Evolutionary conservation across 2,329 filamentous ascomycete species (phyloP).

Genomic region (Macrophomina phaseolina): DNA sequence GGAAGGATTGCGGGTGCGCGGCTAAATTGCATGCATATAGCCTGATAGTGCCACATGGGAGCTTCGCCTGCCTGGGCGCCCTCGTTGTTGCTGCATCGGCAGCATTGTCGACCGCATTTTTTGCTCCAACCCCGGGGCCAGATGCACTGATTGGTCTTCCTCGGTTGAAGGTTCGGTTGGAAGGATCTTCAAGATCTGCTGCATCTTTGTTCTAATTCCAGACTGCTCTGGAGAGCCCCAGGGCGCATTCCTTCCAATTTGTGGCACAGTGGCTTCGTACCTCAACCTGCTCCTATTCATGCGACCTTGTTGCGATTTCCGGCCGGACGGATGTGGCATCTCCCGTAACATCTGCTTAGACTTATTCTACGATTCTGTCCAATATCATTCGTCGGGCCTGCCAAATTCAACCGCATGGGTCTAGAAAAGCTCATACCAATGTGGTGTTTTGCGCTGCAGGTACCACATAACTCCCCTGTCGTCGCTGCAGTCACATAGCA

Average conservation of each 20-base stretch:
- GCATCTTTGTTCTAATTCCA: neutral
- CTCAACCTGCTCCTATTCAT: neutral
- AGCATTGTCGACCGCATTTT: neutral
- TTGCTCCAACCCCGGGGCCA: neutral
- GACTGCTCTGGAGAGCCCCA: neutral
- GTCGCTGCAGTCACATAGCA: neutral
- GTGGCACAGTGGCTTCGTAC: neutral
- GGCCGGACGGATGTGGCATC: neutral
- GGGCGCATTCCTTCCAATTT: neutral
- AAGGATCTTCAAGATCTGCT: conserved; percentile 7
- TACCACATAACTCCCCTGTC: neutral
- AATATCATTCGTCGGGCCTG: neutral
- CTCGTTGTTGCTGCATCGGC: conserved; percentile 3
- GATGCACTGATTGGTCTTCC: neutral
- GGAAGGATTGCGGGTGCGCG: conserved; percentile 22
- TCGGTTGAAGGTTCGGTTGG: neutral
- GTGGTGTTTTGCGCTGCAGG: conserved; percentile 2
- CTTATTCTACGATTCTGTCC: neutral
- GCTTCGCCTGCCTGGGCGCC: neutral
- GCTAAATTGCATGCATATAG: conserved; percentile 20
- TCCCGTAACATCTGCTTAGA: neutral
- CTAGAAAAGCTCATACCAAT: conserved; percentile 4
- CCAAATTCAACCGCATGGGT: neutral
- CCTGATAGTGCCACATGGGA: conserved; percentile 23
- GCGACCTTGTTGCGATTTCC: neutral